Evolutionary conservation across 2,329 filamentous ascomycete species (phyloP), one percentile per base, ranked within the genome.

Genomic region (Colletotrichum euphorbiae): DNA sequence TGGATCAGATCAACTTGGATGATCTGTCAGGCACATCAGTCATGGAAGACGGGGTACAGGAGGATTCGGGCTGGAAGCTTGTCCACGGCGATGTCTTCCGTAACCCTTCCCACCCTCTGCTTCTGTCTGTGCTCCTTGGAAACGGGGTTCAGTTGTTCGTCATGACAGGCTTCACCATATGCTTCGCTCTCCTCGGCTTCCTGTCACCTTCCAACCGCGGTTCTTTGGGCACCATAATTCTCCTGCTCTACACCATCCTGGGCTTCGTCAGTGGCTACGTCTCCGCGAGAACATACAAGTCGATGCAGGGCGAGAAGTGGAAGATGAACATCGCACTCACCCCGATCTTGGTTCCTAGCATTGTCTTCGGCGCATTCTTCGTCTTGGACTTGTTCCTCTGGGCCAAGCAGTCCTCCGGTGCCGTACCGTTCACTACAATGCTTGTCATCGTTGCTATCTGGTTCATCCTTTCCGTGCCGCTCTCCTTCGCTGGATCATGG

Each of bases 1-100:
- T 99, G 43, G 95, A 99, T 75, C 90, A 93, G 76, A 93, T 97
- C 80, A 93, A 91, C 73, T 85, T 98, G 38, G 95, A 98, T 69
- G 95, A 98, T 77, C 85, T 98, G 40, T 91, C 91, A 45, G 93
- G 92, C 45, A 93, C 90, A 3, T 91, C 89, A 43, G 90, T 86
- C 9, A 84, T 94, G 6, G 95, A 98, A 72, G 95, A 98, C 75
- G 95, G 94, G 38, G 93, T 98, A 1, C 94, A 97, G 78, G 96
- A 99, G 76, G 96, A 99, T 79, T 98, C 94, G 9, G 96, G 96
- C 69, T 99, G 96, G 96, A 99, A 99, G 81, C 83, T 99, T 54
- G 94, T 99, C 1, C 96, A 99, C 75, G 96, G 96, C 61, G 96
- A 99, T 78, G 95, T 98, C 36, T 99, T 99, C 86, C 91, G 96